Evolutionary conservation across 495 filamentous ascomycete genomes (phyloP), one percentile per base, ranked within the genome.

Genomic region (Tuber melanosporum): DNA sequence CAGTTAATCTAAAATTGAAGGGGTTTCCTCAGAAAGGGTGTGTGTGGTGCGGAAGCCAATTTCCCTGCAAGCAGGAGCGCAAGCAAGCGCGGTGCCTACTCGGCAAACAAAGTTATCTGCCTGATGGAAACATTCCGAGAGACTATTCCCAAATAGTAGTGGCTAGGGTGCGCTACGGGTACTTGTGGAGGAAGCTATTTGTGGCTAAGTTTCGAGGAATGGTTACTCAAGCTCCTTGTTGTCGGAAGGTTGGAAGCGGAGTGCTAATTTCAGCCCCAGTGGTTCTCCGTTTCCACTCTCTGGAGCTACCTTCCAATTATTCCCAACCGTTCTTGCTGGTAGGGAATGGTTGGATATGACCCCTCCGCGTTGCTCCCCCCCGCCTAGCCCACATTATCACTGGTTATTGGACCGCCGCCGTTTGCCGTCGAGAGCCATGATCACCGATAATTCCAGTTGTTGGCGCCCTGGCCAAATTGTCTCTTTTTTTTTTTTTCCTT

Each of bases 1-100:
- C 77, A 79, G 26, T n/a, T 36, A 66, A 73, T 47, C 77, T 78
- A 74, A 79, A 78, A 79, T 79, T 79, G 46, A 78, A 79, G 77
- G 74, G 77, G 76, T 78, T 78, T 72, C 77, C 70, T 71, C 71
- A 44, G 57, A 66, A 66, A 66, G 3, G 57, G 32, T 66, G 42
- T 43, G 42, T 42, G 57, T 32, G 26, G 14, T 66, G 57, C 17
- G 57, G 57, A 66, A 32, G 57, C 26, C 26, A 32, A 26, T 62
- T 62, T 26, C 15, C n/a, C 77, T 78, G 77, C 45, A 72, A 74
- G 75, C n/a, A 62, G 20, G 49, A n/a, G n/a, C n/a, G 52, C 52
- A 26, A 26, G 52, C 52, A 32, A 32, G 52, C 57, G 32, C 57
- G 26, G 14, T 52, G 71, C 76, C 66, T 66, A 66, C 74, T 77